These are phyloP conservation scores for Penicillium nucicola DNA, from an alignment of 495 filamentous ascomycete species.

Conservation along the genomic window DNA sequence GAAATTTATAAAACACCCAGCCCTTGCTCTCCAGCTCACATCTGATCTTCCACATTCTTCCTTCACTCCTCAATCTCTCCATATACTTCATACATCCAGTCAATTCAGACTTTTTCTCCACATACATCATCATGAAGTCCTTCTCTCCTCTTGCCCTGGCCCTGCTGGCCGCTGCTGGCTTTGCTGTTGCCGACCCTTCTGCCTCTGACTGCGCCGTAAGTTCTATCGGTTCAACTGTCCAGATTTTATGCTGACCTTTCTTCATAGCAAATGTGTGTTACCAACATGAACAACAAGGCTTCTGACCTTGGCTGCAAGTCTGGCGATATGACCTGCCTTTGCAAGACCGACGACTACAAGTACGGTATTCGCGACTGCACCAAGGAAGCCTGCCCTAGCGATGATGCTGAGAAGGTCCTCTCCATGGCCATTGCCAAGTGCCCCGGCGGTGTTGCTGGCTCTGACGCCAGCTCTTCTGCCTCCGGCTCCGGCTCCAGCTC, in stretches of 20 bases:
- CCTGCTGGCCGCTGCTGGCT: constrained; percentile 32
- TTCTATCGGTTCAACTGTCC: no score
- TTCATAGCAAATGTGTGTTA: constrained; percentile 63
- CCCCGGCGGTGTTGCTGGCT: constrained; percentile 19
- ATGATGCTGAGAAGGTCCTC: constrained; percentile 37
- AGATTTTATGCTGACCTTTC: constrained; percentile 13
- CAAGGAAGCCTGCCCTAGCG: constrained; percentile 56
- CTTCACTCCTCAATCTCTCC: not conserved
- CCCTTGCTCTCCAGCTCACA: not conserved
- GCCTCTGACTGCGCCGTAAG: constrained; percentile 38
- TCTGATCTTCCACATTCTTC: not conserved
- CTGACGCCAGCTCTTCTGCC: constrained; percentile 4
- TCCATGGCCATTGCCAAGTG: constrained; percentile 34
- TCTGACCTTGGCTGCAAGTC: constrained; percentile 54
- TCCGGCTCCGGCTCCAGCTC: constrained; percentile 15
- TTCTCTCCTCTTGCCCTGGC: constrained; percentile 31
- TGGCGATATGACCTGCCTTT: constrained; percentile 65
- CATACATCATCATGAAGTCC: constrained; percentile 39
- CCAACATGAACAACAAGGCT: constrained; percentile 68
- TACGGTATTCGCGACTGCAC: constrained; percentile 82
- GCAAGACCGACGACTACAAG: constrained; percentile 62
- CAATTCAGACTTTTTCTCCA: not conserved
- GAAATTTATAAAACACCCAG: constrained; percentile 16
- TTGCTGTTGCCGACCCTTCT: constrained; percentile 25
- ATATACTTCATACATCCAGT: not conserved